Evolutionary conservation across 306 rosid species (phyloP).

Genomic region (Citrullus mucosospermus): DNA sequence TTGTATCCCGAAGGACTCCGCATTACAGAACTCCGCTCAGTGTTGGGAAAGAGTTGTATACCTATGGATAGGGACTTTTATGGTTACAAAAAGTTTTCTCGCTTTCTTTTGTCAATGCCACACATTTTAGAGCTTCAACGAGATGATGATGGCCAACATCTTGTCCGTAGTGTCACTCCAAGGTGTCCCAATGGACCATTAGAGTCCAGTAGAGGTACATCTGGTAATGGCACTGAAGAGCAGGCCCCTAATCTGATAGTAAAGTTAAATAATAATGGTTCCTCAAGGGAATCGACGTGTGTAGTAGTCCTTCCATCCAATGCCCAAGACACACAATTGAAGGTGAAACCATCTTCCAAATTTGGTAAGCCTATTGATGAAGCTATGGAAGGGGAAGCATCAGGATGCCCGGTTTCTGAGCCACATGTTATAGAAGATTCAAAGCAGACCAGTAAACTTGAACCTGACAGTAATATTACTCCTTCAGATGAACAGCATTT

Average conservation of each 20-base stretch:
- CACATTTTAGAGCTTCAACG: conserved; percentile 22
- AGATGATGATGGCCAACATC: conserved; percentile 17
- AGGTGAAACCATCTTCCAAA: conserved; percentile 12
- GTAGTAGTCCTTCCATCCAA: conserved; percentile 11
- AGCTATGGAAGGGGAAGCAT: conserved; percentile 12
- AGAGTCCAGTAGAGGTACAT: conserved; percentile 12
- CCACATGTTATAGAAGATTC: neutral
- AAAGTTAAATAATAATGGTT: conserved; percentile 15
- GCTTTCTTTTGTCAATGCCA: conserved; percentile 39
- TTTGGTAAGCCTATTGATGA: conserved; percentile 4
- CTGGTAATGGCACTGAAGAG: conserved; percentile 14
- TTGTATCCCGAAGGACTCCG: conserved; percentile 48
- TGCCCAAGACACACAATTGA: conserved; percentile 10
- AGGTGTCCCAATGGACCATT: conserved; percentile 12
- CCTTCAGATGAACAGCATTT: conserved; percentile 6
- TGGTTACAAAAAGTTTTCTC: conserved; percentile 37
- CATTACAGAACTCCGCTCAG: conserved; percentile 26
- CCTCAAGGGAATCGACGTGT: conserved; percentile 8
- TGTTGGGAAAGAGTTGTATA: conserved; percentile 22
- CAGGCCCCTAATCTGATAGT: conserved; percentile 9
- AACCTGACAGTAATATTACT: conserved; percentile 10
- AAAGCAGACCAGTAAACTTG: conserved; percentile 9
- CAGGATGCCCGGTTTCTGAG: conserved; percentile 13
- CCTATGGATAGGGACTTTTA: conserved; percentile 26
- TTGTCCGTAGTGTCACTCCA: conserved; percentile 3